These are phyloP conservation scores for Epichloe bromicola DNA, from an alignment of 2,329 filamentous ascomycete genomes.

Conservation along the genomic window DNA sequence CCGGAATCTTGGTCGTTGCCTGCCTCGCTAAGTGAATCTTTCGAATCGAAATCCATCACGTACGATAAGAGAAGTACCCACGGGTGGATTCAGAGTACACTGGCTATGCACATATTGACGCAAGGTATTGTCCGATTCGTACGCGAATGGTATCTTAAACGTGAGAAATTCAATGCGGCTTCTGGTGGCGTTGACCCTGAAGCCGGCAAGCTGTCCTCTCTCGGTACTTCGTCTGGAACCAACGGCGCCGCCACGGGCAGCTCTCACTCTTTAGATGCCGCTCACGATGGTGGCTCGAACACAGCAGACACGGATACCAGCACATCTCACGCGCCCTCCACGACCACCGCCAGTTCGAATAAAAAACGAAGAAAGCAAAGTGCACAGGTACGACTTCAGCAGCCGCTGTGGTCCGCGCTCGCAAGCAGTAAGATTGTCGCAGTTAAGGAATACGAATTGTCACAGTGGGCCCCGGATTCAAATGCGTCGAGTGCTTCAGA, in stretches of 20 bases:
- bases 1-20: constrained; percentile 34
- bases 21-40: constrained; percentile 31
- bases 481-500: constrained; percentile 63
- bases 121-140: constrained; percentile 61
- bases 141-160: constrained; percentile 52
- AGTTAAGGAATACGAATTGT: constrained; percentile 80
- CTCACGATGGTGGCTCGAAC: constrained; percentile 28
- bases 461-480: constrained; percentile 60
- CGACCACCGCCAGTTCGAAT: constrained; percentile 30
- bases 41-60: constrained; percentile 25
- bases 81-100: constrained; percentile 52
- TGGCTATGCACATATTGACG: constrained; percentile 63
- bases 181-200: constrained; percentile 47
- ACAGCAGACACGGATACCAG: constrained; percentile 38
- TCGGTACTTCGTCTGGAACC: constrained; percentile 8
- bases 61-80: constrained; percentile 49
- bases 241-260: constrained; percentile 9
- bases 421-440: constrained; percentile 95
- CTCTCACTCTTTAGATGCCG: neutral
- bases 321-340: constrained; percentile 12
- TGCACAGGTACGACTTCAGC: constrained; percentile 76
- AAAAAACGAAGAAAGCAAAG: constrained; percentile 87
- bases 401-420: constrained; percentile 87
- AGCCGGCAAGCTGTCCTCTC: constrained; percentile 37
- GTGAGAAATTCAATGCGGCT: constrained; percentile 41